Evolutionary conservation across 805 yeast genomes (phyloP).

Genomic region (Candida succiphila): DNA sequence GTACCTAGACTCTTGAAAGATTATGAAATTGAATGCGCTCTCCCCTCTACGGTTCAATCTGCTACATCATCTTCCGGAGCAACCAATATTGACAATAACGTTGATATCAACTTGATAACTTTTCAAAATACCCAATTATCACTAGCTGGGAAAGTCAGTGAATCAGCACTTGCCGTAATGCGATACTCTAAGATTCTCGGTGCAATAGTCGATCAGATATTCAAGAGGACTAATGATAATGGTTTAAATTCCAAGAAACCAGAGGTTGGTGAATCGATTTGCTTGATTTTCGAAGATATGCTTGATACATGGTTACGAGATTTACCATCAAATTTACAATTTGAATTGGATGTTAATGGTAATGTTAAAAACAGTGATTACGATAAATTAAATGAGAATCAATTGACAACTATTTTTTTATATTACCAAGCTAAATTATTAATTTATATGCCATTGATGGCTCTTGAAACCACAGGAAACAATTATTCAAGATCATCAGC

Average conservation of each 20-base stretch:
- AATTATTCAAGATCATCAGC: conserved; percentile 33
- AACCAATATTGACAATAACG: conserved; percentile 20
- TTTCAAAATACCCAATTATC: conserved; percentile 50
- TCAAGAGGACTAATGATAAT: conserved; percentile 45
- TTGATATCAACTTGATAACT: conserved; percentile 37
- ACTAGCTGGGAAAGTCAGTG: conserved; percentile 62
- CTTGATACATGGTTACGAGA: conserved; percentile 74
- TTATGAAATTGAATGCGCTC: conserved; percentile 76
- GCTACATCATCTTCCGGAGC: conserved; percentile 8
- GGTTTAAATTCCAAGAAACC: conserved; percentile 14
- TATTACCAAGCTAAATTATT: conserved; percentile 56
- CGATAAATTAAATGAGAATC: conserved; percentile 29
- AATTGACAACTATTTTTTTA: conserved; percentile 42
- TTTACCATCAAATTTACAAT: conserved; percentile 48
- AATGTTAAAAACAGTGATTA: conserved; percentile 26
- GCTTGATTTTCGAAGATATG: conserved; percentile 43
- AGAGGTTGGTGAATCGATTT: conserved; percentile 19
- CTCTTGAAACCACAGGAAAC: conserved; percentile 27
- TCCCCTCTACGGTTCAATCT: conserved; percentile 38
- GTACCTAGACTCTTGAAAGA: conserved; percentile 76
- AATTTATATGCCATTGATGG: conserved; percentile 56
- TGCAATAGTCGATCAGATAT: conserved; percentile 58
- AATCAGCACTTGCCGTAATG: conserved; percentile 54
- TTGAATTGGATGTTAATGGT: conserved; percentile 56
- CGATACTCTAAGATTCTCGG: conserved; percentile 67